Evolutionary conservation across 1,284 basidiomycete species (phyloP), one percentile per base, ranked within the genome.

Genomic region (Chalciporus sp.): DNA sequence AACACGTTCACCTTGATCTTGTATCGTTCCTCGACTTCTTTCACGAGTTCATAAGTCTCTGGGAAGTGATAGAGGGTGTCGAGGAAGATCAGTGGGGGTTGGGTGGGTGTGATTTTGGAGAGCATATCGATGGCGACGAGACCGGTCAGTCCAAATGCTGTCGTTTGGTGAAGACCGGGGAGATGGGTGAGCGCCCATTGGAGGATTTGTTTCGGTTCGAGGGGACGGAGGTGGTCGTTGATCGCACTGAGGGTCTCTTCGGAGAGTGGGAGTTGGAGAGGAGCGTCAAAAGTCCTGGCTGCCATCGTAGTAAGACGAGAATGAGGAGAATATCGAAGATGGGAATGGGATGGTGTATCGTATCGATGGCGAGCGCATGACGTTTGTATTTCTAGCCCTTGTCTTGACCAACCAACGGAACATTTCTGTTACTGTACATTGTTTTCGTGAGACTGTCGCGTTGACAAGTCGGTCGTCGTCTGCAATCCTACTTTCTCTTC

Each of bases 51-150:
- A 61, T 96, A 85, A 6, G 96, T 99, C 76, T 98, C 94, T 3
- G 82, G 78, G 73, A 99, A 98, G 77, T 99, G 97, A 72, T 98
- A 95, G 10, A 99, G 81, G 0, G 96, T 98, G 76, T 99, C 96
- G 69, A 97, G 75, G 76, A 98, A 97, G 74, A 97, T 94, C 17
- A 91, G 78, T 1, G 88, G 85, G 1, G 90, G 90, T 17, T 35
- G 58, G 1, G 28, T 26, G 4, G 75, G 59, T 8, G 83, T 81
- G 58, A 95, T 78, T 71, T 92, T 92, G 42, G 90, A 89, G 50
- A 97, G 82, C 92, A 98, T 96, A 72, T 95, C 92, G 52, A 93
- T 84, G 11, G 93, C 88, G 50, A 92, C 93, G 37, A 95, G 85
- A 10, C 95, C 95, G 0, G 94, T 97, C 20, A 96, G 80, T 7